A percentile compares a stretch with the other conserved stretches of the same genome.
Conservation (phyloP, 169 alveolate genomes). For the Plasmodium gallinaceum region DNA sequence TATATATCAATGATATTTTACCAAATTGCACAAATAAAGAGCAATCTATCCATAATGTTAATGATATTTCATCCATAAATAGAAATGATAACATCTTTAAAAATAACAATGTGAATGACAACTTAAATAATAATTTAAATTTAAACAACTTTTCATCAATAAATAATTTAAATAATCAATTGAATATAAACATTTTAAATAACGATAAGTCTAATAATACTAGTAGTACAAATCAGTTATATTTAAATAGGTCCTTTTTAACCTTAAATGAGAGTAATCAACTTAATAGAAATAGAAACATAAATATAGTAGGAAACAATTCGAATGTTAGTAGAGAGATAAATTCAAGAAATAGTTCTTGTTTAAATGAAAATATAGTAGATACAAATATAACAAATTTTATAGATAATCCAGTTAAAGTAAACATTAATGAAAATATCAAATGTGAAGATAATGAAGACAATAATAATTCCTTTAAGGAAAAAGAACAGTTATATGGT, state of each 20-base stretch:
- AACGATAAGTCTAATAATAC: conserved; percentile 21
- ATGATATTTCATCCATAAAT: conserved; percentile 1
- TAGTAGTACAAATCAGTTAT: background rate
- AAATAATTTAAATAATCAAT: conserved; percentile 5
- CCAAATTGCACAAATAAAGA: conserved; percentile 22
- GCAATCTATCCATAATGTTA: background rate
- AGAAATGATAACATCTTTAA: conserved; percentile 16
- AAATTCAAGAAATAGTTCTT: background rate
- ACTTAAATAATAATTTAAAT: conserved; percentile 10
- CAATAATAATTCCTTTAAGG: conserved; percentile 1
- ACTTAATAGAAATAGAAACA: conserved; percentile 6
- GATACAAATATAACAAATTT: conserved; percentile 8
- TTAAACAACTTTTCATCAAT: conserved; percentile 11
- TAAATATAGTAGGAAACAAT: conserved; percentile 22
- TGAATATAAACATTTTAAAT: conserved; percentile 28
- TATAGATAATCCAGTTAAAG: conserved; percentile 19
- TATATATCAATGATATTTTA: conserved; percentile 30
- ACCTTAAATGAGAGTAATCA: conserved; percentile 9
- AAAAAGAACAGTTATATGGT: conserved; percentile 19
- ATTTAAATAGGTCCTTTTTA: conserved; percentile 16
- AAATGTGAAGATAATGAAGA: conserved; percentile 7
- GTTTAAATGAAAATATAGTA: conserved; percentile 12
- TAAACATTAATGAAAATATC: background rate
- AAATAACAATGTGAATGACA: conserved; percentile 43
- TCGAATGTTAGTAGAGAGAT: conserved; percentile 8